Base-by-base conservation (phyloP, 768 basidiomycete genomes). In the Rhodotorula toruloides region DNA sequence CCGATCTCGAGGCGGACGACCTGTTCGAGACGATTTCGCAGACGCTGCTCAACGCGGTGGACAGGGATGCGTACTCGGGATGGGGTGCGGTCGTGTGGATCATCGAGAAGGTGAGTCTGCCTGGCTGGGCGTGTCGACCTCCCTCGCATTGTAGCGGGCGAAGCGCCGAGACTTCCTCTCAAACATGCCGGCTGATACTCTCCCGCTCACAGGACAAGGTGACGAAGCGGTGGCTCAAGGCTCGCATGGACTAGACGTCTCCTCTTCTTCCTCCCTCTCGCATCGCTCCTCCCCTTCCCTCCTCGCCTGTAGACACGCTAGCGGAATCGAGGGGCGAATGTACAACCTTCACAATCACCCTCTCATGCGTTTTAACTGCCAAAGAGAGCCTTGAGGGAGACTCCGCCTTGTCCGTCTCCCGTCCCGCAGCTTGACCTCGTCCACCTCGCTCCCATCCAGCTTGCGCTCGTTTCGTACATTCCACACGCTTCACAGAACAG, bases 21-120 rank as follows among this genome's bases (percentile, higher is more conserved):
- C 80, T 99, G 52, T 99, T 99, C 75, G 96, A 99, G 81, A 98
- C 96, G 4, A 92, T 97, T 75, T 91, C 90, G 36, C 96, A 99
- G 78, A 93, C 92, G 12, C 79, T 99, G 66, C 78, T 98, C 78
- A 98, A 93, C 74, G 74, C 91, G 10, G 87, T 97, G 40, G 96
- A 99, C 76, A 84, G 96, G 53, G 96, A 98, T 79, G 92, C 94
- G 29, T 90, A 85, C 77, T 96, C 92, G 60, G 96, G 96, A 65
- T 97, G 91, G 92, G 96, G 96, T 48, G 91, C 87, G 43, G 79
- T 96, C 60, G 96, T 99, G 44, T 89, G 97, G 81, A 81, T 99
- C 62, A 89, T 99, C 12, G 74, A 75, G 60, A 71, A 69, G 67
- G 74, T 71, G 39, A 34, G 63, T 48, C 10, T 42, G 5, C 44